These are phyloP conservation scores for Ligustrum vulgare DNA, from an alignment of 257 asterid species.

Conservation along the genomic window DNA sequence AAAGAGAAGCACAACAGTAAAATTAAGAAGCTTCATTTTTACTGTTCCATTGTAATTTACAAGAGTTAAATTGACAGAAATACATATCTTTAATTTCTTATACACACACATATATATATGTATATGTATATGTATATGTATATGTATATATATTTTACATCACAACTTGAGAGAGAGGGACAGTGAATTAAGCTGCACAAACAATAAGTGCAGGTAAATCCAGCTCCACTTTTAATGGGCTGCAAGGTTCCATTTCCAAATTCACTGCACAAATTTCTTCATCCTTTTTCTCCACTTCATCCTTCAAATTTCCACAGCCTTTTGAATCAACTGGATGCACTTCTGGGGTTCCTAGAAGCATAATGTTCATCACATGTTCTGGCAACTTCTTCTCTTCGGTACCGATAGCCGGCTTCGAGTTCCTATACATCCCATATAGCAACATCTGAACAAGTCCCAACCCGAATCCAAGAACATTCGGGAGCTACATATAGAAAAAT, in stretches of 20 bases:
- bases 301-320: neutral
- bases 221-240: constrained; percentile 4
- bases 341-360: constrained; percentile 21
- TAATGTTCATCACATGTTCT: constrained; percentile 33
- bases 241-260: constrained; percentile 4
- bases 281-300: neutral
- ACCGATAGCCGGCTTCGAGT: constrained; percentile 16
- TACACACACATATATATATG: too few species aligned
- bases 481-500: constrained; percentile 27
- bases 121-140: too few species aligned
- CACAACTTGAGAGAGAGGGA: neutral
- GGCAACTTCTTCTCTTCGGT: constrained; percentile 21
- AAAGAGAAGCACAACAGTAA: neutral
- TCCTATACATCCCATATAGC: constrained; percentile 32
- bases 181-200: constrained; percentile 29
- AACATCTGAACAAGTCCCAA: constrained; percentile 42
- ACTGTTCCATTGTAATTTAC: neutral
- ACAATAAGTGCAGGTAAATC: constrained; percentile 25
- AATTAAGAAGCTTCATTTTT: neutral
- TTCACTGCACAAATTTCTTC: neutral
- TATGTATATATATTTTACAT: neutral
- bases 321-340: constrained; percentile 27
- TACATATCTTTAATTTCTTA: neutral
- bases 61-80: neutral
- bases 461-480: constrained; percentile 44